Evolutionary conservation across 805 yeast genomes (phyloP), one percentile per base, ranked within the genome.

Genomic region (Hanseniaspora lachancei): DNA sequence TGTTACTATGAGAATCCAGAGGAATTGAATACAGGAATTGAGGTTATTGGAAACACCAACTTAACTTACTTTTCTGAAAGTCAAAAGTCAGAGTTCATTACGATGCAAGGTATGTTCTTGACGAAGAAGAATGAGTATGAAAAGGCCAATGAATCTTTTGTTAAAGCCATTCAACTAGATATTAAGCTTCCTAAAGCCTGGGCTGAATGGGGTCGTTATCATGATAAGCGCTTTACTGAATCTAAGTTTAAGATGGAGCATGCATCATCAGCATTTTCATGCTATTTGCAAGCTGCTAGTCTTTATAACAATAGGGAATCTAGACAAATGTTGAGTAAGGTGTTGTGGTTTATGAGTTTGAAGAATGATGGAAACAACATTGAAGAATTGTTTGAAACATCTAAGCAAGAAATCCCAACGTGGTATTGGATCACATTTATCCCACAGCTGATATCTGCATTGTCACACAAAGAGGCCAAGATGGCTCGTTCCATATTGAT

Each of bases 121-220:
- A 95, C 95, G 21, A 91, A 89, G 66, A 74, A 93, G 62, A 83
- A 87, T 61, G 91, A 87, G 47, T 81, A 82, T 60, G 97, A 91
- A 58, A 97, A 91, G 63, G 97, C 99, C 15, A 89, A 93, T 66
- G 95, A 93, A 66, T 96, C 96, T 0, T 93, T 93, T 72, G 96
- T 97, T 1, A 87, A 97, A 2, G 96, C 98, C 1, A 97, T 93
- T 20, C 97, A 93, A 68, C 82, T 93, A 57, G 98, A 95, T 64
- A 77, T 91, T 62, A 88, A 89, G 63, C 70, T 93, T 48, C 96
- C 97, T 1, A 91, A 93, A 67, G 97, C 98, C 0, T 93, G 99
- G 99, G 97, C 97, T 3, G 97, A 95, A 67, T 93, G 99, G 99
- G 99, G 98, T 58, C 81, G 82, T 66, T 93, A 88, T 72, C 89